phyloP scores from a whole-genome alignment of 179 eudicot species.

The Beta lomatogona region DNA sequence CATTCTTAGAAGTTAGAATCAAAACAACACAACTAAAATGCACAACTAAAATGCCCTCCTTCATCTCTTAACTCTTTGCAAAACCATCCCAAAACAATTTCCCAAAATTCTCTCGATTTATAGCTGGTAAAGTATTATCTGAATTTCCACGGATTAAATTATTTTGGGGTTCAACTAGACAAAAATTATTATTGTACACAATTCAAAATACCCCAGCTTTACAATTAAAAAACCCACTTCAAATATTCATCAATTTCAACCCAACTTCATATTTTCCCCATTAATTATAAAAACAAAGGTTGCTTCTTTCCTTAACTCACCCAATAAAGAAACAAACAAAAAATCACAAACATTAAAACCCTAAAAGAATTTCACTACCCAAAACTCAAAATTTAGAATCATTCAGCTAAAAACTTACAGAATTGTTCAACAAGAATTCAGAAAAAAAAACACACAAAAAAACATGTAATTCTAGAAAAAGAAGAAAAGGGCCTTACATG shows the following conservation, averaged over 20 bases:
- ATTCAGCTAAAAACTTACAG: not conserved
- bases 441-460: not conserved
- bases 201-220: not conserved
- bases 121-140: not conserved
- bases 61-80: not conserved
- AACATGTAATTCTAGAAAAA: not conserved
- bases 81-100: not conserved
- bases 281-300: not conserved
- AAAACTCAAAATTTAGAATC: not conserved
- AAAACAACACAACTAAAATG: not conserved
- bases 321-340: not conserved
- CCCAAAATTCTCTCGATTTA: not conserved
- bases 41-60: not conserved
- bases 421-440: not conserved
- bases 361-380: not conserved
- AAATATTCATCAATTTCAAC: not conserved
- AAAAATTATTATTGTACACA: not conserved
- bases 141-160: not conserved
- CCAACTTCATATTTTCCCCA: not conserved
- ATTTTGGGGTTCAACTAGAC: not conserved
- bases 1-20: not conserved
- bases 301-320: not conserved
- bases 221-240: not conserved
- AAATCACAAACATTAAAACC: not conserved
- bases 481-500: constrained; percentile 13